These are phyloP conservation scores for Flaveria trinervia DNA, from an alignment of 129 eudicot genomes.

Conservation along the genomic window DNA sequence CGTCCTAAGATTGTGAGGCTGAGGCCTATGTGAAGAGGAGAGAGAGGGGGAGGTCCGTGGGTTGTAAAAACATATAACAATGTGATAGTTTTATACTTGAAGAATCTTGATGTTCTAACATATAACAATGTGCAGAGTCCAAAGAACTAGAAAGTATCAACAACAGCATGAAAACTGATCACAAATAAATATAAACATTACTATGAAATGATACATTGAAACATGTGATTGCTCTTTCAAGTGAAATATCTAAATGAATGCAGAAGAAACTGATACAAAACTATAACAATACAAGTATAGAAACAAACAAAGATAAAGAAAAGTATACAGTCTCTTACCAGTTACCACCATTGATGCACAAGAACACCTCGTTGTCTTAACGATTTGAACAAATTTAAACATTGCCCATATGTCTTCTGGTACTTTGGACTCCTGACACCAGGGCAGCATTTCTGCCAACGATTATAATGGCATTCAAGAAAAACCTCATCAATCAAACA, in stretches of 20 bases:
- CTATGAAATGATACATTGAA: conserved; percentile 1
- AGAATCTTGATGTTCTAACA: neutral
- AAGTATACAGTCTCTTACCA: conserved; percentile 24
- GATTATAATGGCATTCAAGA: conserved; percentile 92
- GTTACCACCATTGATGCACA: conserved; percentile 98
- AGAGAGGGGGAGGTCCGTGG: too few relatives aligned
- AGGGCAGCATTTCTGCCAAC: conserved; percentile 98
- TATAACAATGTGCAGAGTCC: neutral
- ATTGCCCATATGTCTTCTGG: conserved; percentile 71
- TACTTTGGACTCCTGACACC: conserved; percentile 85
- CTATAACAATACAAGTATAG: conserved; percentile 26
- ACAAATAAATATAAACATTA: conserved; percentile 22
- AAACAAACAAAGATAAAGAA: conserved; percentile 1
- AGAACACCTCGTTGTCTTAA: conserved; percentile 87
- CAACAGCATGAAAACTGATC: neutral
- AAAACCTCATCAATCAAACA: conserved; percentile 91
- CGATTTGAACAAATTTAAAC: conserved; percentile 74
- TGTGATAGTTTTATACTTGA: too few relatives aligned
- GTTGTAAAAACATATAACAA: too few relatives aligned
- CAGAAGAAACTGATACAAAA: neutral
- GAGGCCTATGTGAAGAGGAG: too few relatives aligned
- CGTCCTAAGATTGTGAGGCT: too few relatives aligned
- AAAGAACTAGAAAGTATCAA: neutral
- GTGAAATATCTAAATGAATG: conserved; percentile 25
- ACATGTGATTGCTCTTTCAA: neutral